Evolutionary conservation across 495 filamentous ascomycete species (phyloP).

Genomic region (Trichocladium uniseriatum): DNA sequence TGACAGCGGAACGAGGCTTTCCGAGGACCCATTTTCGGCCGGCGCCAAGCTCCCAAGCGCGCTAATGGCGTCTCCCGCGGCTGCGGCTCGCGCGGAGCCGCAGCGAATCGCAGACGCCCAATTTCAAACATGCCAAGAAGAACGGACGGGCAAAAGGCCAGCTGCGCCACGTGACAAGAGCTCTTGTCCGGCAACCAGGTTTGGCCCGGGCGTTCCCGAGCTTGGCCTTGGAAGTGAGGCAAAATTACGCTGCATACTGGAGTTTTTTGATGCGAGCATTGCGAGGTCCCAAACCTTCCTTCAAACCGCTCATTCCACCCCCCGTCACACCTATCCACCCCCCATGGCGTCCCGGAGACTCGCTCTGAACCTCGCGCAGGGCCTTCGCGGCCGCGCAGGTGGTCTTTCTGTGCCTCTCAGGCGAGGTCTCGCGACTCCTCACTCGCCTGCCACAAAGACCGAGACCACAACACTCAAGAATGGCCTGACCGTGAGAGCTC

Average conservation of each 20-base stretch:
- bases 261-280: slow-evolving; percentile 23
- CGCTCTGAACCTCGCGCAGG: slow-evolving; percentile 78
- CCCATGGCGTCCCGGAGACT: slow-evolving; percentile 92
- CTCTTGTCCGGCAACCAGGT: slow-evolving; percentile 1
- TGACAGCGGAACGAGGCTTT: too few relatives aligned
- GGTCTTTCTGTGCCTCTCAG: slow-evolving; percentile 58
- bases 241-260: slow-evolving; percentile 20
- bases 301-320: slow-evolving; percentile 40
- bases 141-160: not conserved
- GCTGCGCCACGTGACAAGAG: slow-evolving; percentile 7
- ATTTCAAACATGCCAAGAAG: slow-evolving; percentile 9
- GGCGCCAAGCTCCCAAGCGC: too few relatives aligned
- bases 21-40: too few relatives aligned
- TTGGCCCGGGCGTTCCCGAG: slow-evolving; percentile 26
- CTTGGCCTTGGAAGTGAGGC: slow-evolving; percentile 29
- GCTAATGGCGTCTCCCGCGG: too few relatives aligned
- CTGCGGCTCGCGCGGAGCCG: too few relatives aligned
- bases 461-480: slow-evolving; percentile 94
- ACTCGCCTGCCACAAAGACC: slow-evolving; percentile 61
- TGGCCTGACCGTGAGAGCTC: slow-evolving; percentile 80
- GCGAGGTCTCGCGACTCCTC: slow-evolving; percentile 77
- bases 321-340: slow-evolving; percentile 27
- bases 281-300: slow-evolving; percentile 17
- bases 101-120: slow-evolving; percentile 3
- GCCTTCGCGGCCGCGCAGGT: slow-evolving; percentile 71